phyloP scores from a whole-genome alignment of 805 yeast species.

The Candida hispaniensis region DNA sequence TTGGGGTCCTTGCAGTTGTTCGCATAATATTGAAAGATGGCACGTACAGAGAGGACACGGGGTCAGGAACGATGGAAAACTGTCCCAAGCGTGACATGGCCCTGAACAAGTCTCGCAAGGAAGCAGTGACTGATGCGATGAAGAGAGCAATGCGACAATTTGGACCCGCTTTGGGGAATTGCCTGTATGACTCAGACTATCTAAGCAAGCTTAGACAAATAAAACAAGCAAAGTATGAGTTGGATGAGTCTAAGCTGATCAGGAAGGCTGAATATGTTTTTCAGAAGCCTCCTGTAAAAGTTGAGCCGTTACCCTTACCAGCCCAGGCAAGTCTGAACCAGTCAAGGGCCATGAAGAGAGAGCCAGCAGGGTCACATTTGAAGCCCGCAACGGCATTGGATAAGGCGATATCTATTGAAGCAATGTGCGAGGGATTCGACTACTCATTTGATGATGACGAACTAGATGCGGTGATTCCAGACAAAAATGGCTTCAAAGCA shows the following conservation, averaged over 20 bases:
- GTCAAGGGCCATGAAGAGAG: too few species aligned
- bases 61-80: constrained; percentile 61
- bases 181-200: constrained; percentile 29
- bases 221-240: constrained; percentile 2
- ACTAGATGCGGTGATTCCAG: constrained; percentile 2
- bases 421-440: constrained; percentile 14
- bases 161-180: constrained; percentile 59
- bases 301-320: too few species aligned
- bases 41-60: constrained; percentile 66
- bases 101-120: constrained; percentile 69
- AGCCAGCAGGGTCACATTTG: too few species aligned
- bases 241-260: constrained; percentile 9
- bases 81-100: constrained; percentile 47
- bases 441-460: constrained; percentile 12
- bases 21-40: constrained; percentile 71
- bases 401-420: constrained; percentile 12
- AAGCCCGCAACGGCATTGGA: too few species aligned
- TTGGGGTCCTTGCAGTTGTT: constrained; percentile 34
- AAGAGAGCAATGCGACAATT: constrained; percentile 71
- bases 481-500: constrained; percentile 4
- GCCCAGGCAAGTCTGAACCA: too few species aligned
- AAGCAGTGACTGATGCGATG: constrained; percentile 74
- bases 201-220: constrained; percentile 21
- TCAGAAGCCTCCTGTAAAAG: too few species aligned
- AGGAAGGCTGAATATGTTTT: constrained; percentile 12